These are phyloP conservation scores for Fusarium graminum DNA, from an alignment of 2,329 filamentous ascomycete genomes.

Conservation along the genomic window DNA sequence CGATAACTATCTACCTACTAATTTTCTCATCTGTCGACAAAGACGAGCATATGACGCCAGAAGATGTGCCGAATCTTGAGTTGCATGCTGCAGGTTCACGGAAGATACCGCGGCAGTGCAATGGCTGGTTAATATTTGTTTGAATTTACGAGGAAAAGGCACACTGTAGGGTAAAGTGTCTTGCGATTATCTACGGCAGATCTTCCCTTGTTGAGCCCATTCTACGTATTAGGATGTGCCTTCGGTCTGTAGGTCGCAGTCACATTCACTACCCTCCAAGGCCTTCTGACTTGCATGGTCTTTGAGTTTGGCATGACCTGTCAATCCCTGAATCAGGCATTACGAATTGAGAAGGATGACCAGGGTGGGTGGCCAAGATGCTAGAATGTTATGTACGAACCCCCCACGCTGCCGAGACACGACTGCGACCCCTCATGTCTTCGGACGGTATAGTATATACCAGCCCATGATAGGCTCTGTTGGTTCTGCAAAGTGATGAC, in stretches of 20 bases:
- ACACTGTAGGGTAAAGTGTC: conserved; percentile 41
- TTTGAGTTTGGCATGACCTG: conserved; percentile 38
- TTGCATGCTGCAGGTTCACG: conserved; percentile 5
- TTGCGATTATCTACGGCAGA: conserved; percentile 43
- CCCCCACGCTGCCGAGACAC: conserved; percentile 48
- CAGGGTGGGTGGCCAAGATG: conserved; percentile 21
- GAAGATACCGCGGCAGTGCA: neutral
- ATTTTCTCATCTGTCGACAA: conserved; percentile 13
- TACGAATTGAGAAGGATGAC: conserved; percentile 36
- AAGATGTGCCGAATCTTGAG: conserved; percentile 26
- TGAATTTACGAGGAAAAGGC: conserved; percentile 15
- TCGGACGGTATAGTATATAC: conserved; percentile 15
- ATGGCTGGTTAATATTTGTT: conserved; percentile 19
- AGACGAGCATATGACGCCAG: conserved; percentile 29
- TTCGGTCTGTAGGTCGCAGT: conserved; percentile 16
- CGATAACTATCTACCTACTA: conserved; percentile 7
- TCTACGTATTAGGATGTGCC: conserved; percentile 1
- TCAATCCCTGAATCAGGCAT: conserved; percentile 45
- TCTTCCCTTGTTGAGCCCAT: conserved; percentile 37
- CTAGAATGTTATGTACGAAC: conserved; percentile 14
- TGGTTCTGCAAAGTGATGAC: neutral
- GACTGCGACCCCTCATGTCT: conserved; percentile 33
- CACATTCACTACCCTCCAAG: conserved; percentile 33
- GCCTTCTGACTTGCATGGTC: conserved; percentile 49
- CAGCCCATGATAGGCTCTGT: conserved; percentile 21